Evolutionary conservation across 768 basidiomycete species (phyloP).

Genomic region (Trichaptum fuscoviolaceum): DNA sequence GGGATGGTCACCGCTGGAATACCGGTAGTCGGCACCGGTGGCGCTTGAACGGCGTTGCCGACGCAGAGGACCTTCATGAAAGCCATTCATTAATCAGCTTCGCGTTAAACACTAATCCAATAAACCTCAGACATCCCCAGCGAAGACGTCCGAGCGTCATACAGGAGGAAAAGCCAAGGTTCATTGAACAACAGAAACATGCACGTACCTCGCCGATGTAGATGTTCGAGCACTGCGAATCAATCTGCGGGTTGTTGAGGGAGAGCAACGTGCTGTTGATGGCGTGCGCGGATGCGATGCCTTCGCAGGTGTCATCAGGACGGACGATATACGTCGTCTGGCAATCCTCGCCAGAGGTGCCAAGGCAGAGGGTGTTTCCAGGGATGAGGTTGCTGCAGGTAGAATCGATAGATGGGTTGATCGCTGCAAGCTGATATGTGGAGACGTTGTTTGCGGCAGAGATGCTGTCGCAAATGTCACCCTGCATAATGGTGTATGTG

Average conservation of each 20-base stretch:
- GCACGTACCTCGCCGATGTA: constrained; percentile 67
- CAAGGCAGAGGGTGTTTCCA: constrained; percentile 56
- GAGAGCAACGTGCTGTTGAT: constrained; percentile 51
- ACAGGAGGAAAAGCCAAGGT: not conserved
- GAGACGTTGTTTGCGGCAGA: constrained; percentile 56
- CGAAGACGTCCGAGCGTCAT: too few relatives aligned
- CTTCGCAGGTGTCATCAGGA: constrained; percentile 52
- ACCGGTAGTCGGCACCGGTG: constrained; percentile 29
- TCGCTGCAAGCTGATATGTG: constrained; percentile 60
- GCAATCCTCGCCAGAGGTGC: constrained; percentile 57
- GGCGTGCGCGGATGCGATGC: constrained; percentile 32
- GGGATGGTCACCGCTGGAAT: constrained; percentile 11
- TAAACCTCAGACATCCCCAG: too few relatives aligned
- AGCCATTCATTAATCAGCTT: constrained; percentile 2
- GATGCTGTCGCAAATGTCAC: constrained; percentile 66
- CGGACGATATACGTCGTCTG: constrained; percentile 50
- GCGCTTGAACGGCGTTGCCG: constrained; percentile 33
- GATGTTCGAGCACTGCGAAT: constrained; percentile 53
- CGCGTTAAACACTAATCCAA: not conserved
- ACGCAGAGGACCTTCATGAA: constrained; percentile 50
- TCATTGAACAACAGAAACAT: not conserved
- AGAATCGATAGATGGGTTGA: constrained; percentile 51
- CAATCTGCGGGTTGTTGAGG: constrained; percentile 72
- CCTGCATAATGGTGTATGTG: constrained; percentile 47
- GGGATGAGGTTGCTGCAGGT: constrained; percentile 55